Evolutionary conservation across 1,284 basidiomycete genomes (phyloP).

Genomic region (Cryptococcus maquisensis): DNA sequence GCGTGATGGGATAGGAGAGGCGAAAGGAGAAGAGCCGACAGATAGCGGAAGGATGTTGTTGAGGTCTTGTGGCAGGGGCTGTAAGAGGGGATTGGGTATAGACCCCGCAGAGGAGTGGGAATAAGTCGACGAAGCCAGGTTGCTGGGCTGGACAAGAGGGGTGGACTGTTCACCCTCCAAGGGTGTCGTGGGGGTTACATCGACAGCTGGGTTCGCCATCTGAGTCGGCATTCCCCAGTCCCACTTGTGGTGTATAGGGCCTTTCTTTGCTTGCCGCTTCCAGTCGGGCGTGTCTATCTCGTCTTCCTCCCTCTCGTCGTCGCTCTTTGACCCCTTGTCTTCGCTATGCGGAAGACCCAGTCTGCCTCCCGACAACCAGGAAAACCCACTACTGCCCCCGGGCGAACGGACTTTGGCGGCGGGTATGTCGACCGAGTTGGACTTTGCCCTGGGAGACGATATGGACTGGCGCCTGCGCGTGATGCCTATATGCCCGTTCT

Average conservation of each 20-base stretch:
- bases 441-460: background rate
- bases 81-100: slow-evolving; percentile 2
- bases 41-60: slow-evolving; percentile 32
- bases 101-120: slow-evolving; percentile 4
- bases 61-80: slow-evolving; percentile 25
- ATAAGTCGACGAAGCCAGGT: slow-evolving; percentile 3
- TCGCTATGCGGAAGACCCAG: slow-evolving; percentile 5
- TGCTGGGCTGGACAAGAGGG: background rate
- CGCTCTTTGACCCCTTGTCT: slow-evolving; percentile 6
- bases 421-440: background rate
- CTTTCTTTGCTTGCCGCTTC: background rate
- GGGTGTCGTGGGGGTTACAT: slow-evolving; percentile 7
- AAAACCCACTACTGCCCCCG: background rate
- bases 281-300: slow-evolving; percentile 1
- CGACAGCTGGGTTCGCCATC: slow-evolving; percentile 11
- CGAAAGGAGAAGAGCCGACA: slow-evolving; percentile 17
- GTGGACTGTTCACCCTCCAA: background rate
- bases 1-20: slow-evolving; percentile 16
- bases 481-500: slow-evolving; percentile 10
- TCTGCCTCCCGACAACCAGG: slow-evolving; percentile 11
- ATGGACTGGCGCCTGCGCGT: slow-evolving; percentile 8
- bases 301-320: slow-evolving; percentile 14
- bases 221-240: slow-evolving; percentile 12
- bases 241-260: background rate
- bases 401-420: background rate